phyloP scores from a whole-genome alignment of 225 moss, liverwort and hornwort species.

The Rhytidiadelphus loreus region DNA sequence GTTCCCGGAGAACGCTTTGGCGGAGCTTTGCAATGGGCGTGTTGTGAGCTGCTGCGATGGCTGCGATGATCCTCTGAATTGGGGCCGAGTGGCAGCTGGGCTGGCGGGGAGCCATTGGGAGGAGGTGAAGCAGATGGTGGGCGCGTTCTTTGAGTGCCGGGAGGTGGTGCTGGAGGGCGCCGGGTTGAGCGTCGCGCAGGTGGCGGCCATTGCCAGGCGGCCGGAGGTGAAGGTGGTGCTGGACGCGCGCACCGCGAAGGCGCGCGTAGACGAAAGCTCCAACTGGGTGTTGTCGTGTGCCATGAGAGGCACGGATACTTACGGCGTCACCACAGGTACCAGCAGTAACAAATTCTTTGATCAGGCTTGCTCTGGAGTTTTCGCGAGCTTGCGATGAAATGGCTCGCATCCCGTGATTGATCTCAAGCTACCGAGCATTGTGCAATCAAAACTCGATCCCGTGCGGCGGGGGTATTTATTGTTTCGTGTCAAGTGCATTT shows the following conservation, averaged over 20 bases:
- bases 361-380: background rate
- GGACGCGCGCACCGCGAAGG: conserved; percentile 16
- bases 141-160: conserved; percentile 8
- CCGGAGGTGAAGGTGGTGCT: conserved; percentile 36
- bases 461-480: background rate
- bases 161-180: conserved; percentile 39
- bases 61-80: conserved; percentile 25
- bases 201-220: conserved; percentile 33
- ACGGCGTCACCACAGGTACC: conserved; percentile 48
- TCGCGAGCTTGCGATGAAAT: background rate
- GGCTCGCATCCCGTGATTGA: background rate
- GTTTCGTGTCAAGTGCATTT: background rate
- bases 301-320: conserved; percentile 39
- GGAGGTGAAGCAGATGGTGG: conserved; percentile 36
- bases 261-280: conserved; percentile 39
- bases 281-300: conserved; percentile 42
- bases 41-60: background rate
- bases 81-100: conserved; percentile 36
- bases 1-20: background rate
- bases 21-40: background rate
- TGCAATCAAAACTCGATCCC: background rate
- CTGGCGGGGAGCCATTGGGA: conserved; percentile 28
- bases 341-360: background rate
- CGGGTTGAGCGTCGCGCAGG: conserved; percentile 28
- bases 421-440: background rate